phyloP scores from a whole-genome alignment of 495 filamentous ascomycete species.

The Ramalina intermedia region DNA sequence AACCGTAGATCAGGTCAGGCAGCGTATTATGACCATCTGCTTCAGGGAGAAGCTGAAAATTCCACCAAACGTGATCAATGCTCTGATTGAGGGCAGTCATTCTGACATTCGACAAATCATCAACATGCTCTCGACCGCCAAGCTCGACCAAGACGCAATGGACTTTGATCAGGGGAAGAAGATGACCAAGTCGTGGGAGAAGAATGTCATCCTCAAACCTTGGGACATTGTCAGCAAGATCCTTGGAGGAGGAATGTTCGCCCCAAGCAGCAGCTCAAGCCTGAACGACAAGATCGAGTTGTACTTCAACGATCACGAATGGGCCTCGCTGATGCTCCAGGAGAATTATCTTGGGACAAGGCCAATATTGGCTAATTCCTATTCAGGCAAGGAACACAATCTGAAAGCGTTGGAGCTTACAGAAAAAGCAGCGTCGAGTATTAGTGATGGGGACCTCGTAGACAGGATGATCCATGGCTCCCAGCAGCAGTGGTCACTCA shows the following conservation, averaged over 20 bases:
- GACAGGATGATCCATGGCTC: conserved; percentile 97
- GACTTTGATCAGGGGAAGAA: conserved; percentile 69
- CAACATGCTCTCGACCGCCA: conserved; percentile 94
- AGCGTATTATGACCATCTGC: conserved; percentile 85
- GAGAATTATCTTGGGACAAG: conserved; percentile 87
- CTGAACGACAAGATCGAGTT: conserved; percentile 96
- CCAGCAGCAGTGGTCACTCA: conserved; percentile 95
- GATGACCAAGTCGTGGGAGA: conserved; percentile 97
- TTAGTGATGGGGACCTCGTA: conserved; percentile 92
- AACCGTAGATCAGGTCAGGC: conserved; percentile 75
- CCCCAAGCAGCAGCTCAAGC: conserved; percentile 61
- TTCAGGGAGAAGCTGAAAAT: conserved; percentile 82
- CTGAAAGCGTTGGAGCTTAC: conserved; percentile 71
- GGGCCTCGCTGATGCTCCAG: conserved; percentile 92
- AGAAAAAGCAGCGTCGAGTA: conserved; percentile 80
- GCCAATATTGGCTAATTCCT: conserved; percentile 45
- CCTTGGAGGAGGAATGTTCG: conserved; percentile 75
- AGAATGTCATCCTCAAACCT: conserved; percentile 86
- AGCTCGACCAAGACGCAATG: conserved; percentile 66
- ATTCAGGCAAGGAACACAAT: conserved; percentile 48
- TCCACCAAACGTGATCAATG: conserved; percentile 74
- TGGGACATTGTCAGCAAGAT: conserved; percentile 97
- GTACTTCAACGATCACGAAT: conserved; percentile 98
- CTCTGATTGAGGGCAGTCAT: conserved; percentile 84
- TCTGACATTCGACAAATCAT: conserved; percentile 96